phyloP scores from a whole-genome alignment of 805 yeast species.

The Metschnikowia vanudenii region DNA sequence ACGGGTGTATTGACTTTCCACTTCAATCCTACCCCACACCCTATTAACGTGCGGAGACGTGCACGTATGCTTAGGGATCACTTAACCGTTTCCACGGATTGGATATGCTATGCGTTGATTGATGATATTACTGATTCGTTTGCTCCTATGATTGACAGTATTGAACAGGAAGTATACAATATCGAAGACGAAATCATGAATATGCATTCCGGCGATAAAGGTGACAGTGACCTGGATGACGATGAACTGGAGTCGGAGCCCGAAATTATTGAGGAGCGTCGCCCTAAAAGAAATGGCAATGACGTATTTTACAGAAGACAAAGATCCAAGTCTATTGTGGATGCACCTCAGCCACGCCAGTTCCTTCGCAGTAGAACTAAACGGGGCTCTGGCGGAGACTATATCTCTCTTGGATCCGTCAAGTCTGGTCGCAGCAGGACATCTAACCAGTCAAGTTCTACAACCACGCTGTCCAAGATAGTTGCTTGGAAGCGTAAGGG shows the following conservation, averaged over 20 bases:
- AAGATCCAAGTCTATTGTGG: conserved; percentile 41
- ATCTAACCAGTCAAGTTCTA: conserved; percentile 24
- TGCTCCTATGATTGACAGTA: conserved; percentile 93
- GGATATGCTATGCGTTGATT: conserved; percentile 95
- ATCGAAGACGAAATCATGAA: conserved; percentile 88
- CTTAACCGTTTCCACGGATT: conserved; percentile 85
- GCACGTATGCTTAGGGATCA: conserved; percentile 86
- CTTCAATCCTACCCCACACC: conserved; percentile 93
- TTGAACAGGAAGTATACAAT: conserved; percentile 91
- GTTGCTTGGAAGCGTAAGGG: conserved; percentile 84
- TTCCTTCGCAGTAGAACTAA: conserved; percentile 12
- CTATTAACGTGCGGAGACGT: conserved; percentile 91
- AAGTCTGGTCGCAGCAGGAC: conserved; percentile 5
- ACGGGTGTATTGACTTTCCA: conserved; percentile 93
- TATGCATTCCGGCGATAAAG: conserved; percentile 72
- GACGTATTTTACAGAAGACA: conserved; percentile 34
- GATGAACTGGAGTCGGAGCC: conserved; percentile 34
- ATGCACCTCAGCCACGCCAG: conserved; percentile 14
- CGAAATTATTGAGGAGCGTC: conserved; percentile 21
- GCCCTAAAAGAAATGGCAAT: conserved; percentile 10
- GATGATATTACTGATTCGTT: conserved; percentile 97
- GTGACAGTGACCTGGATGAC: conserved; percentile 41
- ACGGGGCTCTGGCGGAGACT: conserved; percentile 17
- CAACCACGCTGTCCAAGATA: conserved; percentile 49
- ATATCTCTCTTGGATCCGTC: conserved; percentile 12